These are phyloP conservation scores for Sarcodon aspratus DNA, from an alignment of 768 basidiomycete species.

Conservation along the genomic window DNA sequence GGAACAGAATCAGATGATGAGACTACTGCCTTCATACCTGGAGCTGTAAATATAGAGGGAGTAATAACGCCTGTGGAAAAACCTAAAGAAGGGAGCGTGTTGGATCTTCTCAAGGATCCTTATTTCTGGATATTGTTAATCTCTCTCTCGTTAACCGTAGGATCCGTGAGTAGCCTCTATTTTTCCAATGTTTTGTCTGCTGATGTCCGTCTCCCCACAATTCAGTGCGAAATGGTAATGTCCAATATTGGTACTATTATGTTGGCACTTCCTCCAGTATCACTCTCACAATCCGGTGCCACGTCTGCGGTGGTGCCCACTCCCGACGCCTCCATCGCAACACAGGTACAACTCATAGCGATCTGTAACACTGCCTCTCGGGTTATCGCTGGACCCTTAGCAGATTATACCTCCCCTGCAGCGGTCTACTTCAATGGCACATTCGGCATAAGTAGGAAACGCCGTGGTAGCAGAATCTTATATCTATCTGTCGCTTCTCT, in stretches of 20 bases:
- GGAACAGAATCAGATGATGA: not conserved
- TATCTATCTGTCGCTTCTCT: slow-evolving; percentile 43
- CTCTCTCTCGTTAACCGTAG: slow-evolving; percentile 43
- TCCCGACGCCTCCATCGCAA: slow-evolving; percentile 29
- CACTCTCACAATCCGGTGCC: slow-evolving; percentile 5
- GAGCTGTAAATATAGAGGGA: slow-evolving; percentile 6
- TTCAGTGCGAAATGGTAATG: slow-evolving; percentile 70
- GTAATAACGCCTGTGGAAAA: slow-evolving; percentile 14
- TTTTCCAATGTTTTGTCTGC: not conserved
- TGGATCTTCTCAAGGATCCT: slow-evolving; percentile 38
- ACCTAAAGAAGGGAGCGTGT: slow-evolving; percentile 19
- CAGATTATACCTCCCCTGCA: slow-evolving; percentile 62
- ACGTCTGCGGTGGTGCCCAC: slow-evolving; percentile 11
- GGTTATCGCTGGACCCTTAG: slow-evolving; percentile 54
- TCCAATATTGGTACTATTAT: slow-evolving; percentile 75
- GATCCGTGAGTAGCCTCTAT: slow-evolving; percentile 39
- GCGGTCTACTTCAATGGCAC: slow-evolving; percentile 28
- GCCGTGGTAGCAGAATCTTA: slow-evolving; percentile 45
- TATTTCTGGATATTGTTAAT: slow-evolving; percentile 57
- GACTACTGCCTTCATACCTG: slow-evolving; percentile 2
- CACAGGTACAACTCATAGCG: slow-evolving; percentile 63
- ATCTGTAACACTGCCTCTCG: slow-evolving; percentile 63
- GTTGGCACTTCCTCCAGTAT: slow-evolving; percentile 39
- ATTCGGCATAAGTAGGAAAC: slow-evolving; percentile 30
- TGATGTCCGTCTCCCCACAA: not conserved